Evolutionary conservation across 352 stramenopile genomes (phyloP).

Genomic region (Plasmopara muralis): DNA sequence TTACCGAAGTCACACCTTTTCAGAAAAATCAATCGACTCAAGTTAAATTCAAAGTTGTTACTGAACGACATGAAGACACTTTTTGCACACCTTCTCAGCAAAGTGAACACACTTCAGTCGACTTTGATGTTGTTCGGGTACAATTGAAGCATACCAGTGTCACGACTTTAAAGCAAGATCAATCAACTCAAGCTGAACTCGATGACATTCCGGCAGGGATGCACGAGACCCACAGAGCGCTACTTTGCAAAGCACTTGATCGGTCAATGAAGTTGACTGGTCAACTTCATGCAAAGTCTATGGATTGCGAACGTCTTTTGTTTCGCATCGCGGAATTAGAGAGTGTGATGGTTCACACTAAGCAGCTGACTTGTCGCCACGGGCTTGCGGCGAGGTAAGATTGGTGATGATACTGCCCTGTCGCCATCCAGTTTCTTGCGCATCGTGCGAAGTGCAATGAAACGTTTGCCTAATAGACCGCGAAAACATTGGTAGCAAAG

Average conservation of each 20-base stretch:
- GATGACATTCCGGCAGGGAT: background rate
- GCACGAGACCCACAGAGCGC: conserved; percentile 1
- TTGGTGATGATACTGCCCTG: no score
- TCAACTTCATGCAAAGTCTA: conserved; percentile 35
- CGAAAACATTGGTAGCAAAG: no score
- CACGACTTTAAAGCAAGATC: conserved; percentile 4
- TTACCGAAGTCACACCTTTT: conserved; percentile 23
- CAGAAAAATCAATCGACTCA: conserved; percentile 29
- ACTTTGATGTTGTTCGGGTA: conserved; percentile 6
- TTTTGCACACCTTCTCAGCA: conserved; percentile 5
- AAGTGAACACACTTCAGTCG: conserved; percentile 11
- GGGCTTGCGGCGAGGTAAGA: background rate
- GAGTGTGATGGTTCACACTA: conserved; percentile 7
- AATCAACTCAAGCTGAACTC: conserved; percentile 21
- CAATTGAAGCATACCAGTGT: conserved; percentile 15
- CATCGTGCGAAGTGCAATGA: no score
- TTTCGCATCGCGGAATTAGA: conserved; percentile 26
- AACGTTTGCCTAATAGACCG: no score
- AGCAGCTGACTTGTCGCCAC: conserved; percentile 21
- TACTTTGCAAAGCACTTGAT: conserved; percentile 30
- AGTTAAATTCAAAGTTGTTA: conserved; percentile 5
- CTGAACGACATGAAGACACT: conserved; percentile 12
- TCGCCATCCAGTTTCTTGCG: no score
- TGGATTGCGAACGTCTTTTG: conserved; percentile 35
- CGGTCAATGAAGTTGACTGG: conserved; percentile 29